Base-by-base conservation (phyloP, 345 rosid genomes). In the Bruguiera sexangula region DNA sequence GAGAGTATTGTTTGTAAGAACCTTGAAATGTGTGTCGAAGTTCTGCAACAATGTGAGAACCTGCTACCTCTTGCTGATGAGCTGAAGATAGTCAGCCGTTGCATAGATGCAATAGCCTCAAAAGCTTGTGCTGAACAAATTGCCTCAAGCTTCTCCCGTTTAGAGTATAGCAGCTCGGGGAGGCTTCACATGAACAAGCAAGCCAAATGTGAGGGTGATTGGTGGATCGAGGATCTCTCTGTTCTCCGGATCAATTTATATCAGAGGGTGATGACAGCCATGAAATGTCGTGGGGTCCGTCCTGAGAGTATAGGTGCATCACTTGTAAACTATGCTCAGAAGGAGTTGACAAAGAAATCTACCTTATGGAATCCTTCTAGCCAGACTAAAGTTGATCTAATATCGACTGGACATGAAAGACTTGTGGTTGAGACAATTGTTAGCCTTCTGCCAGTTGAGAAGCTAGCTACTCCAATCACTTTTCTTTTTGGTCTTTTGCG, bases 111-210 rank as follows among this genome's bases (percentile, higher is more conserved):
- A 10, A 86, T 94, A 75, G 98, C 97, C 61, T 89, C 97, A 1
- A 94, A 88, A 79, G 92, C 98, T 4, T 94, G 97, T 43, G 84
- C 83, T 0, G 97, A 94, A 83, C 98, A 94, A 69, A 94, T 94
- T 18, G 97, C 97, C 39, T 94, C 96, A 2, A 94, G 98, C 79
- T 94, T 94, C 78, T 94, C 98, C 0, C 82, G 98, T 22, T 82
- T 94, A 55, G 97, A 91, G 88, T 94, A 94, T 65, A 94, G 97
- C 80, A 94, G 96, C 85, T 94, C 98, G 2, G 98, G 98, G 65
- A 84, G 98, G 77, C 96, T 94, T 65, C 97, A 91, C 76, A 94
- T 89, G 96, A 91, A 85, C 81, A 92, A 63, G 82, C 93, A 86
- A 56, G 82, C 84, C n/a, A 91, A 89, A 68, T 76, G 87, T 43